phyloP scores from a whole-genome alignment of 257 asterid genomes.

The Gentiana dahurica region DNA sequence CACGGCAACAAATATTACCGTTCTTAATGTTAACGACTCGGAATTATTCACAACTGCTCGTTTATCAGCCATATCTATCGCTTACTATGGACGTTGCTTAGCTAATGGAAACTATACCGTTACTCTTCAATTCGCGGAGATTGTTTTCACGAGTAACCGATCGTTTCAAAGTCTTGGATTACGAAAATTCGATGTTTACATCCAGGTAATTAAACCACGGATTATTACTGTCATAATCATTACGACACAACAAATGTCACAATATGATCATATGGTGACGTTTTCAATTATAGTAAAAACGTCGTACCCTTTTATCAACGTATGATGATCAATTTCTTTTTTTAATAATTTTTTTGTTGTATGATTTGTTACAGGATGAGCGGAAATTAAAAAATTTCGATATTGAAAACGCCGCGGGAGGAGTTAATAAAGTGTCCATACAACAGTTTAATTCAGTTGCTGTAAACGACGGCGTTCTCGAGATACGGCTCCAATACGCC shows the following conservation, averaged over 20 bases:
- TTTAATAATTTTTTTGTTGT: background rate
- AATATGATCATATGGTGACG: too few relatives aligned
- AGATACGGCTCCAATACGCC: constrained; percentile 34
- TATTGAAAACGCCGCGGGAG: constrained; percentile 31
- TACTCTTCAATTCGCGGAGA: constrained; percentile 59
- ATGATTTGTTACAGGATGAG: constrained; percentile 26
- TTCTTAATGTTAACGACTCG: constrained; percentile 26
- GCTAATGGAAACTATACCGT: constrained; percentile 56
- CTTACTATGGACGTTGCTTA: constrained; percentile 57
- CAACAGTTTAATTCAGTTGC: constrained; percentile 14
- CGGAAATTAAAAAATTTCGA: constrained; percentile 29
- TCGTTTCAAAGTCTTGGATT: constrained; percentile 53
- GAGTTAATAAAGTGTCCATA: constrained; percentile 24
- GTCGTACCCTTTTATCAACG: too few relatives aligned
- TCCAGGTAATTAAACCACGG: constrained; percentile 31
- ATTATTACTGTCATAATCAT: too few relatives aligned
- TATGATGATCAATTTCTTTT: background rate
- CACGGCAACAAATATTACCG: constrained; percentile 27
- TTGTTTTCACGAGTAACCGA: constrained; percentile 29
- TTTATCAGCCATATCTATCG: constrained; percentile 38
- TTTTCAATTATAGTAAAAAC: too few relatives aligned
- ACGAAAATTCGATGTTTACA: constrained; percentile 52
- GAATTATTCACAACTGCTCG: constrained; percentile 39
- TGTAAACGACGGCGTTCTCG: constrained; percentile 28
- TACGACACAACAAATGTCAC: too few relatives aligned